Conservation (phyloP, 2,329 filamentous ascomycete genomes). For the Sclerotinia borealis region DNA sequence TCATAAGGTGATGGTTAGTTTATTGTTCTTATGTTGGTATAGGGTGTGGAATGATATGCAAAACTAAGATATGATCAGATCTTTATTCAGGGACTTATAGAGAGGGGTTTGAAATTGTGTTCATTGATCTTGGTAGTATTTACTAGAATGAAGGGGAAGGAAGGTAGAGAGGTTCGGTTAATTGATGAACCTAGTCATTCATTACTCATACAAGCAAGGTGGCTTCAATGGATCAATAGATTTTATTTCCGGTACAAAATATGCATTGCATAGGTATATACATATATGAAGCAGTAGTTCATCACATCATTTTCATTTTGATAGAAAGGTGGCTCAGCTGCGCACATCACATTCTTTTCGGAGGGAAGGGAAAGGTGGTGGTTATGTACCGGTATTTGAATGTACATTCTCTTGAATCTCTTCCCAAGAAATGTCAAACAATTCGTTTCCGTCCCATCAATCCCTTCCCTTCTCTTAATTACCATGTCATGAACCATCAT, state of each 20-base stretch:
- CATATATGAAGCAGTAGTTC: too few species aligned
- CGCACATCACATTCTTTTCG: background rate
- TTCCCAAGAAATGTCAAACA: background rate
- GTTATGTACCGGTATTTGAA: background rate
- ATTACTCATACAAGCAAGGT: too few species aligned
- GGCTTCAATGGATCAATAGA: too few species aligned
- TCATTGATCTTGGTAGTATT: too few species aligned
- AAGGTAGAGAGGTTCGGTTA: too few species aligned
- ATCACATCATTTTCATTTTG: background rate
- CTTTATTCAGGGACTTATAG: background rate
- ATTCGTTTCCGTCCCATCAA: background rate
- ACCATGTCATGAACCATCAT: background rate
- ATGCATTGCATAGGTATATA: too few species aligned
- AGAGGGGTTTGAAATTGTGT: background rate
- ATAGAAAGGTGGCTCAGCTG: slow-evolving; percentile 1
- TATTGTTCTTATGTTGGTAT: background rate
- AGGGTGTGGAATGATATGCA: too few species aligned
- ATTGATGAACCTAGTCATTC: too few species aligned
- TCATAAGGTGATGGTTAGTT: background rate
- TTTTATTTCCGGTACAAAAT: too few species aligned
- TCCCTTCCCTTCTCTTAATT: background rate
- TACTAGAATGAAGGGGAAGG: background rate
- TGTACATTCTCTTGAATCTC: background rate
- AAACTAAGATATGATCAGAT: background rate
- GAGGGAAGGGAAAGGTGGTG: too few species aligned